Evolutionary conservation across 2,329 filamentous ascomycete species (phyloP).

Genomic region (Didymellaceae sp.): DNA sequence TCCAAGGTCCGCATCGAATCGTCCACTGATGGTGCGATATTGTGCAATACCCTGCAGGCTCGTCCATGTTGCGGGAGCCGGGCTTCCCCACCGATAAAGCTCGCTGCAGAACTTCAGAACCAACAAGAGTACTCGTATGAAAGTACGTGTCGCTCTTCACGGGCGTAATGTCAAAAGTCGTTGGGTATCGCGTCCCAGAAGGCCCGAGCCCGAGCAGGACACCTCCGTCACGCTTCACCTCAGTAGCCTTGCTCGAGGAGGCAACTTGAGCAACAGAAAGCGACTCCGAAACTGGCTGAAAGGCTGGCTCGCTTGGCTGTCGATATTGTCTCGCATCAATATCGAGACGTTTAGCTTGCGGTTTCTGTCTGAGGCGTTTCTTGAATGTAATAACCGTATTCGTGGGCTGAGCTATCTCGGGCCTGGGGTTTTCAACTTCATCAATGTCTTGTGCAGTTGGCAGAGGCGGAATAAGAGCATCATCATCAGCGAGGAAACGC

Average conservation of each 20-base stretch:
- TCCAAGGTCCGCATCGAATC: constrained; percentile 62
- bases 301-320: constrained; percentile 50
- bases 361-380: constrained; percentile 44
- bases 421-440: constrained; percentile 10
- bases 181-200: constrained; percentile 59
- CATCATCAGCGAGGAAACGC: constrained; percentile 43
- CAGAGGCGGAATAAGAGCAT: constrained; percentile 27
- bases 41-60: constrained; percentile 45
- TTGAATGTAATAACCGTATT: constrained; percentile 14
- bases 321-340: constrained; percentile 54
- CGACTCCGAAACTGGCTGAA: constrained; percentile 16
- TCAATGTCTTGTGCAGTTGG: constrained; percentile 26
- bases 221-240: background rate
- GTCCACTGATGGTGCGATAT: constrained; percentile 46
- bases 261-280: background rate
- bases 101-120: constrained; percentile 60
- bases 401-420: background rate
- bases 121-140: constrained; percentile 63
- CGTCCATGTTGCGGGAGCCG: constrained; percentile 52
- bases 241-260: background rate
- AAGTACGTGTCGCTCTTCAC: constrained; percentile 62
- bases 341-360: constrained; percentile 55
- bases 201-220: constrained; percentile 54
- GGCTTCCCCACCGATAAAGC: constrained; percentile 43
- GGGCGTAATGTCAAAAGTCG: constrained; percentile 60